Conservation (phyloP, 192 early-diverging fungal species). For the Phycomyces nitens region DNA sequence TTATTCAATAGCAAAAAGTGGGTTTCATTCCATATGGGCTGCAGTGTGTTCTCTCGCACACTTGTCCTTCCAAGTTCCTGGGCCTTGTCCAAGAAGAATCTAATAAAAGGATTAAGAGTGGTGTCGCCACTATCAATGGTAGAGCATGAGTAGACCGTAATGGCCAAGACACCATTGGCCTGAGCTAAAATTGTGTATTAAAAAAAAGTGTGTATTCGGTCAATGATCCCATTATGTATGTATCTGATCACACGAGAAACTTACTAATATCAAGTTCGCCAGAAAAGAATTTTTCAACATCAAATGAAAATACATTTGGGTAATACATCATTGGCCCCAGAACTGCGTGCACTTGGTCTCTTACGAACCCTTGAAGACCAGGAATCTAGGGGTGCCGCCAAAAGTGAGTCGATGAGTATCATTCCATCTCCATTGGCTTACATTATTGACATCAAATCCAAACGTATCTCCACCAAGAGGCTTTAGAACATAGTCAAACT, state of each 20-base stretch:
- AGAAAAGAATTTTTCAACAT: slow-evolving; percentile 33
- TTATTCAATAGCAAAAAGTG: slow-evolving; percentile 31
- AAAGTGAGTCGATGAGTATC: background rate
- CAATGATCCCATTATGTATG: too few relatives aligned
- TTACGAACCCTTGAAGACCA: slow-evolving; percentile 62
- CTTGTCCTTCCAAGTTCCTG: slow-evolving; percentile 32
- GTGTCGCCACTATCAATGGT: slow-evolving; percentile 15
- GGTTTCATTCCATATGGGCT: slow-evolving; percentile 35
- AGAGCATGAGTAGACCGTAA: slow-evolving; percentile 20
- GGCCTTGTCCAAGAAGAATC: slow-evolving; percentile 27
- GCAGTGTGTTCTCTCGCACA: slow-evolving; percentile 2
- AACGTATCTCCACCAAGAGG: slow-evolving; percentile 70
- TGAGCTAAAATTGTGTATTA: slow-evolving; percentile 9
- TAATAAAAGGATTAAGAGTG: slow-evolving; percentile 19
- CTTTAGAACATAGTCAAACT: slow-evolving; percentile 74
- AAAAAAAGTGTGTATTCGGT: background rate
- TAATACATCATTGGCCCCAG: slow-evolving; percentile 47
- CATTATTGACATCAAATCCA: slow-evolving; percentile 72
- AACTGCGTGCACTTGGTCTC: slow-evolving; percentile 53
- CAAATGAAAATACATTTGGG: slow-evolving; percentile 31
- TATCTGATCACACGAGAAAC: background rate
- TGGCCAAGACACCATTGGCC: slow-evolving; percentile 39
- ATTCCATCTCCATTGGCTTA: slow-evolving; percentile 11
- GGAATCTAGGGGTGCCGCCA: slow-evolving; percentile 53
- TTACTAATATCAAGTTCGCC: slow-evolving; percentile 36